These are phyloP conservation scores for Danielia reshetovae DNA, from an alignment of 805 yeast genomes.

Conservation along the genomic window DNA sequence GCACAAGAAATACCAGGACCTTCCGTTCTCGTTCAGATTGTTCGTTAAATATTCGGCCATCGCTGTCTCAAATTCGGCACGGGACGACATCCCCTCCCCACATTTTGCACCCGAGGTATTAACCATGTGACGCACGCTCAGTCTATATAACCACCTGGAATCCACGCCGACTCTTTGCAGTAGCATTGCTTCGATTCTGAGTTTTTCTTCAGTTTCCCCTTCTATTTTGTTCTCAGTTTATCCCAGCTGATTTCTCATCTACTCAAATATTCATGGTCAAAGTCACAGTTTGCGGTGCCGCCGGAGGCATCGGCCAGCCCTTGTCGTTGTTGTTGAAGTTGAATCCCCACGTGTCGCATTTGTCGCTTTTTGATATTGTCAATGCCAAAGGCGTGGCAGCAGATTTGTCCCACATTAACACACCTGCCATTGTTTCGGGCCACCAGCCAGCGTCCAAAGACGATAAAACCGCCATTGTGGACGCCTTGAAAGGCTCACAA, in stretches of 20 bases:
- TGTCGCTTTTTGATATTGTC: slow-evolving; percentile 41
- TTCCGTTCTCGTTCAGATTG: too few relatives aligned
- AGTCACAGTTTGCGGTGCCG: slow-evolving; percentile 48
- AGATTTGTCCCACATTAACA: slow-evolving; percentile 40
- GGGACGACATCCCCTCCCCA: slow-evolving; percentile 1
- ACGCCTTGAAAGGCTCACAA: slow-evolving; percentile 36
- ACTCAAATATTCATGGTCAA: too few relatives aligned
- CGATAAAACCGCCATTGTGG: slow-evolving; percentile 33
- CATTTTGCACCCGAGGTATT: slow-evolving; percentile 3
- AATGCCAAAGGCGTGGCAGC: slow-evolving; percentile 46
- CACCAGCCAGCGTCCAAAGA: slow-evolving; percentile 38
- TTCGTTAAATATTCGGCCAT: too few relatives aligned
- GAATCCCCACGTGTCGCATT: slow-evolving; percentile 34
- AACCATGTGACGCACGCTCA: slow-evolving; percentile 1
- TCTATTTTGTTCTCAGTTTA: too few relatives aligned
- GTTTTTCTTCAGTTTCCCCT: too few relatives aligned
- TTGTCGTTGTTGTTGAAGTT: slow-evolving; percentile 40
- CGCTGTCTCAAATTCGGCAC: too few relatives aligned
- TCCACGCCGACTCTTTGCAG: too few relatives aligned
- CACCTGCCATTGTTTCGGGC: slow-evolving; percentile 38
- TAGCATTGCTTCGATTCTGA: too few relatives aligned
- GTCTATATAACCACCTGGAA: neutral
- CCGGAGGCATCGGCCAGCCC: slow-evolving; percentile 49
- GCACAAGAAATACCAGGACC: too few relatives aligned
- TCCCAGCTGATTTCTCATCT: neutral